Percentiles rank a stretch among this genome's conserved stretches.
These are phyloP conservation scores for Trichoderma hamatum DNA, from an alignment of 2,329 filamentous ascomycete genomes.

Conservation along the genomic window DNA sequence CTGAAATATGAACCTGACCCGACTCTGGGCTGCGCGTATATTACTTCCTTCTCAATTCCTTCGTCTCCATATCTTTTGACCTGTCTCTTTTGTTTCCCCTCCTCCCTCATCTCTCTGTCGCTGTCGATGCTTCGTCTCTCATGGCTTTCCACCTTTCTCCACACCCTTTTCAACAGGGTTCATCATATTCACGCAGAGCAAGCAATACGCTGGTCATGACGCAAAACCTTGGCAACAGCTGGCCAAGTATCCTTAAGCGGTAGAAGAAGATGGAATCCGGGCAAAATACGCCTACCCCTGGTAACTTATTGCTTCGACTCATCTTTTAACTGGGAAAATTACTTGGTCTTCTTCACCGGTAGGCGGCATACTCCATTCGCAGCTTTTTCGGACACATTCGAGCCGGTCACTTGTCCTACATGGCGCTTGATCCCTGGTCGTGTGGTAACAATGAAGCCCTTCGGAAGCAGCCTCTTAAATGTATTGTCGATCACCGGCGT, in stretches of 20 bases:
- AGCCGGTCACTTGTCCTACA: not conserved
- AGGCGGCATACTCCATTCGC: not conserved
- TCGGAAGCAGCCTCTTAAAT: conserved; percentile 8
- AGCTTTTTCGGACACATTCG: conserved; percentile 9
- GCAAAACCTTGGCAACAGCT: not conserved
- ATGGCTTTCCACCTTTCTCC: not conserved
- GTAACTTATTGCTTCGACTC: not conserved
- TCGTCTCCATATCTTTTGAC: not conserved
- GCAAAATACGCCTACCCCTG: not conserved
- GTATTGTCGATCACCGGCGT: conserved; percentile 35
- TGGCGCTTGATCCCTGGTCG: not conserved
- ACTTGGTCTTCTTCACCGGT: conserved; percentile 19
- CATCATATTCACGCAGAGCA: not conserved
- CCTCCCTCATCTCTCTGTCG: not conserved
- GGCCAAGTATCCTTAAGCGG: not conserved
- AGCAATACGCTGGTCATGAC: not conserved
- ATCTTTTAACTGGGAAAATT: conserved; percentile 5
- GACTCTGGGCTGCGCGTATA: not conserved
- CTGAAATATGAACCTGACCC: not conserved
- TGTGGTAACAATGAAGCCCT: not conserved
- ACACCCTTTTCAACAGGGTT: not conserved
- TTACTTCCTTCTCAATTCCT: not conserved
- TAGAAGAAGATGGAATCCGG: not conserved
- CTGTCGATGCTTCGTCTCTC: not conserved
- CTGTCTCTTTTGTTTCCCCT: not conserved